Base-by-base conservation (phyloP, 768 basidiomycete species). In the Boletus rubescentipes region DNA sequence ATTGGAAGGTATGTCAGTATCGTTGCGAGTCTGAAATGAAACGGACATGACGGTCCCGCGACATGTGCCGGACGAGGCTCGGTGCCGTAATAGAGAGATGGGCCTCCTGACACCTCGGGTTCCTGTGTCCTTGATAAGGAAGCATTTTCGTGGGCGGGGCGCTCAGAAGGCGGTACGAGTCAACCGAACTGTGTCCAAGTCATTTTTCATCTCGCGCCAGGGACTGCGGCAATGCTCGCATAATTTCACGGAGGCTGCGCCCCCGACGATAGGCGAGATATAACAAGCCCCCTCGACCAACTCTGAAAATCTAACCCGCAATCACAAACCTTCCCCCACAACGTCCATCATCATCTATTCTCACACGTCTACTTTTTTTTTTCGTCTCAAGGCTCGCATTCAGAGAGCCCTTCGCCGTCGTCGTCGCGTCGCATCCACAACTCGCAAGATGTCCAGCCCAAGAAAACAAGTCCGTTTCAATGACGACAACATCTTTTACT, bases 401-500 rank as follows among this genome's bases (percentile, higher is more conserved):
- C 54, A 15, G 15, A 54, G 60, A 59, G 54, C 43, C 32, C 8
- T 52, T 41, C 39, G 31, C 40, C 45, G 56, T 54, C 60, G 49
- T 57, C 57, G 44, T 34, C 48, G 39, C 58, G 40, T 46, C 55
- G 37, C 31, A 21, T 18, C 21, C 18, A 29, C 45, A 49, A 15
- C 35, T 21, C 41, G 45, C 49, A 60, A 11, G 34, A 71, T 71
- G 69, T 51, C 69, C 2, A 16, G 2, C 3, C 6, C 50, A 0
- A 58, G 43, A 12, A 70, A 67, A 37, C 71, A 68, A 8, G 71
- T 73, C 51, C 69, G 59, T 32, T 71, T 72, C 60, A 55, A 61
- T 53, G 58, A 69, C 36, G 67, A 65, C 54, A 72, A 72, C 53
- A 61, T 67, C 52, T 67, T 68, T 30, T 70, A 69, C 54, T 70